phyloP scores from a whole-genome alignment of 2,329 filamentous ascomycete species.

The Diaporthe citrichinensis region DNA sequence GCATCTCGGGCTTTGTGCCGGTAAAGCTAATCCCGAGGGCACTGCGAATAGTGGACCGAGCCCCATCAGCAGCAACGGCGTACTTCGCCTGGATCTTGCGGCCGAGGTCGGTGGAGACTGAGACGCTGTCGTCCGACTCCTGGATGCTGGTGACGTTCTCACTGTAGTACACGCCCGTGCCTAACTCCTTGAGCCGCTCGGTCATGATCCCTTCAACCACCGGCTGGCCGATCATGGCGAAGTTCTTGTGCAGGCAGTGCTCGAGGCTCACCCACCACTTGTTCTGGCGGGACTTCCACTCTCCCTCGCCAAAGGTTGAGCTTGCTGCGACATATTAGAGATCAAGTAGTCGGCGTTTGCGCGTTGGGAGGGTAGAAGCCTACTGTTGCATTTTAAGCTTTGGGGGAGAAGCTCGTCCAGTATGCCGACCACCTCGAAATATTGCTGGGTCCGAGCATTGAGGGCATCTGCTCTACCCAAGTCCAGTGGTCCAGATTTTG shows the following conservation, averaged over 20 bases:
- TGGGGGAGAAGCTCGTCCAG: slow-evolving; percentile 57
- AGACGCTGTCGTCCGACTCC: slow-evolving; percentile 47
- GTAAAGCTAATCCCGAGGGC: slow-evolving; percentile 57
- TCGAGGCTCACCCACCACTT: slow-evolving; percentile 63
- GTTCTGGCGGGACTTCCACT: slow-evolving; percentile 63
- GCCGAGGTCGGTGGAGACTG: slow-evolving; percentile 49
- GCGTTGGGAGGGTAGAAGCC: not conserved
- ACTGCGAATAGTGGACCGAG: slow-evolving; percentile 61
- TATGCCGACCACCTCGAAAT: slow-evolving; percentile 60
- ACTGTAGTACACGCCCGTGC: slow-evolving; percentile 52
- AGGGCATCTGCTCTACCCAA: slow-evolving; percentile 63
- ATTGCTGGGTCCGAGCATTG: slow-evolving; percentile 64
- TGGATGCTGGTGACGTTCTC: slow-evolving; percentile 53
- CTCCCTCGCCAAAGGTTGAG: slow-evolving; percentile 61
- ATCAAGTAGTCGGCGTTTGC: rapidly evolving
- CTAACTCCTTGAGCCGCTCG: slow-evolving; percentile 48
- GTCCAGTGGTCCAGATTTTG: slow-evolving; percentile 54
- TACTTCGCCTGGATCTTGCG: slow-evolving; percentile 56
- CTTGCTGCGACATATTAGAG: slow-evolving; percentile 42
- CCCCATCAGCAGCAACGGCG: slow-evolving; percentile 67
- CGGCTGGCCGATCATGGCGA: slow-evolving; percentile 65
- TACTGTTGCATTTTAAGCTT: slow-evolving; percentile 65
- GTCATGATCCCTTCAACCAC: slow-evolving; percentile 58
- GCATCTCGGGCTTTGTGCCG: slow-evolving; percentile 64
- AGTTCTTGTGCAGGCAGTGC: slow-evolving; percentile 61